These are phyloP conservation scores for Zasmidium angulare DNA, from an alignment of 2,329 filamentous ascomycete genomes.

Conservation along the genomic window DNA sequence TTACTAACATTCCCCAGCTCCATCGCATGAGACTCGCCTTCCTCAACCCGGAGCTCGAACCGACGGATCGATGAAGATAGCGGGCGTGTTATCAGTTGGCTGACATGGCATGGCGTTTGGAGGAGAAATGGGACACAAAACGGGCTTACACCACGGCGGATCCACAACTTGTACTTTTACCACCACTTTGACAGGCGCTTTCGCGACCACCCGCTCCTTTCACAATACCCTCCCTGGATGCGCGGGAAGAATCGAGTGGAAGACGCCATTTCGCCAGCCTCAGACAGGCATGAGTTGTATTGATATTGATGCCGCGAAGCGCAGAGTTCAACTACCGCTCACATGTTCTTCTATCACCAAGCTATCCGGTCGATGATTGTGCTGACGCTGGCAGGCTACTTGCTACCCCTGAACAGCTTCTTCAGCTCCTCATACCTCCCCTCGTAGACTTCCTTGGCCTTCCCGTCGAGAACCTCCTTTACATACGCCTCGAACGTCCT, in stretches of 20 bases:
- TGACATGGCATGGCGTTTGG: slow-evolving; percentile 18
- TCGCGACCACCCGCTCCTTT: slow-evolving; percentile 21
- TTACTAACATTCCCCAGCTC: slow-evolving; percentile 29
- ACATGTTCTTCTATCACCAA: not conserved
- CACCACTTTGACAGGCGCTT: slow-evolving; percentile 13
- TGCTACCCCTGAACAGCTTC: slow-evolving; percentile 54
- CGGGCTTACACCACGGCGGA: slow-evolving; percentile 19
- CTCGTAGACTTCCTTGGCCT: slow-evolving; percentile 25
- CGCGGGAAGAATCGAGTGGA: not conserved
- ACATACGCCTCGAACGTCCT: slow-evolving; percentile 43
- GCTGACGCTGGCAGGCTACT: slow-evolving; percentile 6
- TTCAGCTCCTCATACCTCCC: slow-evolving; percentile 31
- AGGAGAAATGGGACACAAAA: slow-evolving; percentile 13
- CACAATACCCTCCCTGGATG: not conserved
- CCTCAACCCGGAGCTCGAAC: slow-evolving; percentile 34
- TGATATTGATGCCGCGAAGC: slow-evolving; percentile 1
- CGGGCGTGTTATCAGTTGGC: not conserved
- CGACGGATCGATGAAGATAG: slow-evolving; percentile 25
- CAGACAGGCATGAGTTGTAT: slow-evolving; percentile 2
- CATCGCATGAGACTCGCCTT: slow-evolving; percentile 39
- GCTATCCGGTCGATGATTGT: not conserved
- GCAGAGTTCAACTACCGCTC: too few relatives aligned
- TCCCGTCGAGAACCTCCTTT: slow-evolving; percentile 43
- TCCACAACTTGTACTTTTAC: slow-evolving; percentile 14
- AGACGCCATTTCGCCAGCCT: not conserved